Conservation (phyloP, 305 asterid species). For the Solanum chacoense region DNA sequence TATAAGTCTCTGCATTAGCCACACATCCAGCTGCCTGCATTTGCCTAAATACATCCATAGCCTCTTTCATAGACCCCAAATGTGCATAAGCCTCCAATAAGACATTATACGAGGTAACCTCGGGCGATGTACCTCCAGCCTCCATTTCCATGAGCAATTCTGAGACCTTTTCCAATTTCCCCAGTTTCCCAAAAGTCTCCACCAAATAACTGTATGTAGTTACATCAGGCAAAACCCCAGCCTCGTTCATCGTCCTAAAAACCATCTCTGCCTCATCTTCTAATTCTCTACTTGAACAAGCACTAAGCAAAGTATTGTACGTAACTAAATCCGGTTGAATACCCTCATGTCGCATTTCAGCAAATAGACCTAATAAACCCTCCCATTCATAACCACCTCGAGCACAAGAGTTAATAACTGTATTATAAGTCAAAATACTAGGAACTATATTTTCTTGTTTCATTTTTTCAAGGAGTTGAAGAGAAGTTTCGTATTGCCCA, state of each 20-base stretch:
- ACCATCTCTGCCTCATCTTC: conserved; percentile 97
- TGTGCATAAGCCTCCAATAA: conserved; percentile 78
- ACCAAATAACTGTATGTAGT: conserved; percentile 72
- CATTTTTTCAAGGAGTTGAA: conserved; percentile 63
- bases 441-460: conserved; percentile 69
- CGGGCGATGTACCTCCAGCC: conserved; percentile 72
- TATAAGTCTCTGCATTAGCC: conserved; percentile 88
- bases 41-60: conserved; percentile 86
- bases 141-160: conserved; percentile 81
- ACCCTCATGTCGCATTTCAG: conserved; percentile 94
- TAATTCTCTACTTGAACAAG: conserved; percentile 64
- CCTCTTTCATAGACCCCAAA: conserved; percentile 63
- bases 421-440: conserved; percentile 73
- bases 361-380: conserved; percentile 85
- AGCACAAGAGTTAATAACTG: conserved; percentile 80
- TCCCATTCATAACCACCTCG: conserved; percentile 95
- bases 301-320: conserved; percentile 71
- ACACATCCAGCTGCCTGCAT: conserved; percentile 84
- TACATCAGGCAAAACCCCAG: conserved; percentile 81
- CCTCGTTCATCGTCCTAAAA: conserved; percentile 92
- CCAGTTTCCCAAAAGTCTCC: conserved; percentile 70
- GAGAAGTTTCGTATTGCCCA: conserved; percentile 65
- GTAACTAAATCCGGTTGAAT: conserved; percentile 93
- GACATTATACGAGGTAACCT: conserved; percentile 75
- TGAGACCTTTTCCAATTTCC: conserved; percentile 67